These are phyloP conservation scores for Colletotrichum sojae DNA, from an alignment of 2,329 filamentous ascomycete species.

Conservation along the genomic window DNA sequence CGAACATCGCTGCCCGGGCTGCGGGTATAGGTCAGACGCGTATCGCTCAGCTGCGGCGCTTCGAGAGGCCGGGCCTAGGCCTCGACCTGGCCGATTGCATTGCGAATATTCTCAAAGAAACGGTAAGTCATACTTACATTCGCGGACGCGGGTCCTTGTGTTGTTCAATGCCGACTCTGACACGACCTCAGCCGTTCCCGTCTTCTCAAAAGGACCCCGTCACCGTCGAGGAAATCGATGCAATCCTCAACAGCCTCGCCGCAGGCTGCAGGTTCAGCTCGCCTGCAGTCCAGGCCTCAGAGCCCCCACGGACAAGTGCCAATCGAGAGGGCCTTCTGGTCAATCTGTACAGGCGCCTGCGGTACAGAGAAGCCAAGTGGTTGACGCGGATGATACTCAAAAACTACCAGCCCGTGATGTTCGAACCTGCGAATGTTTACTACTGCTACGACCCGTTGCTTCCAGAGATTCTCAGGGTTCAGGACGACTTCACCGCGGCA, in stretches of 20 bases:
- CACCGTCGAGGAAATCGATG: conserved; percentile 81
- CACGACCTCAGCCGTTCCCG: conserved; percentile 60
- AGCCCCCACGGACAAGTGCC: conserved; percentile 42
- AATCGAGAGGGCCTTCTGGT: conserved; percentile 63
- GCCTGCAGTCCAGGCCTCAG: conserved; percentile 65
- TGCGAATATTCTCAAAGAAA: conserved; percentile 72
- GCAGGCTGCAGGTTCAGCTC: conserved; percentile 80
- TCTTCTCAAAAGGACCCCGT: conserved; percentile 57
- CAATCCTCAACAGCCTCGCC: conserved; percentile 75
- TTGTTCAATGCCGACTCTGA: conserved; percentile 5
- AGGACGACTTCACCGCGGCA: conserved; percentile 76
- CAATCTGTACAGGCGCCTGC: conserved; percentile 71
- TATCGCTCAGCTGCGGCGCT: conserved; percentile 72
- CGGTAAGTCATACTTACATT: conserved; percentile 59
- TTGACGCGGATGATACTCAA: conserved; percentile 86
- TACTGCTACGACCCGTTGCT: conserved; percentile 77
- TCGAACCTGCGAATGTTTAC: conserved; percentile 72
- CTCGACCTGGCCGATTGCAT: conserved; percentile 81
- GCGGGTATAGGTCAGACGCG: conserved; percentile 76
- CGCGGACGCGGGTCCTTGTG: background rate
- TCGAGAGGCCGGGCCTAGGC: conserved; percentile 69
- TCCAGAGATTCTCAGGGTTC: conserved; percentile 78
- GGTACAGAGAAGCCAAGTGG: conserved; percentile 86
- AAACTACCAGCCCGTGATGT: conserved; percentile 75
- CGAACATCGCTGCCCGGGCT: conserved; percentile 75